These are phyloP conservation scores for Nidularia sp. DNA, from an alignment of 768 basidiomycete genomes.

Conservation along the genomic window DNA sequence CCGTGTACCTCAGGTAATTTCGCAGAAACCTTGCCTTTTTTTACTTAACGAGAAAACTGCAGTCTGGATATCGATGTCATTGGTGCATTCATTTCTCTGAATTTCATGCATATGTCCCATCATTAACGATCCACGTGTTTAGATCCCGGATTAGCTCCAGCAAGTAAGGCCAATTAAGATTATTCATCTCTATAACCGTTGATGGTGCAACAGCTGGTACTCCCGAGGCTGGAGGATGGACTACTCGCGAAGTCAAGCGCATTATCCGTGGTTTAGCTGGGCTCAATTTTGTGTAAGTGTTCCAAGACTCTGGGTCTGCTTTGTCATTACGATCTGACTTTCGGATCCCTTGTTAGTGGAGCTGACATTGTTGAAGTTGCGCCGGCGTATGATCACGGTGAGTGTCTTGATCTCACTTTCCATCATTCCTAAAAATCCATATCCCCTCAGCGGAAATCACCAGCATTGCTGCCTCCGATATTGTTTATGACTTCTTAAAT, in stretches of 20 bases:
- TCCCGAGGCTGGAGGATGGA: slow-evolving; percentile 65
- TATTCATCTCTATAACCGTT: neutral
- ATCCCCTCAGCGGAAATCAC: slow-evolving; percentile 55
- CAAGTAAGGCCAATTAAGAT: slow-evolving; percentile 13
- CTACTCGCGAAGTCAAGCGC: slow-evolving; percentile 57
- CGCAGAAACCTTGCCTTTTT: neutral
- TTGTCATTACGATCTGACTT: neutral
- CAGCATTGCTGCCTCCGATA: slow-evolving; percentile 58
- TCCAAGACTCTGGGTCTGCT: neutral
- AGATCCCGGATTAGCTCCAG: slow-evolving; percentile 63
- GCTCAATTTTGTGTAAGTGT: slow-evolving; percentile 52
- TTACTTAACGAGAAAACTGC: neutral
- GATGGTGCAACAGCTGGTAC: slow-evolving; percentile 43
- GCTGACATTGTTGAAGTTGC: neutral
- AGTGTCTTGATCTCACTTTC: neutral
- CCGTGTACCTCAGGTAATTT: slow-evolving; percentile 55
- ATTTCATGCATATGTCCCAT: neutral
- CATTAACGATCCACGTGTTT: neutral
- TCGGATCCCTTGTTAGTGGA: neutral
- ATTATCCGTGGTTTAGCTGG: slow-evolving; percentile 59
- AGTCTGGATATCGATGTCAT: slow-evolving; percentile 64
- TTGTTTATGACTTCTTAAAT: slow-evolving; percentile 24
- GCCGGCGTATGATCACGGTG: neutral
- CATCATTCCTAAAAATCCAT: neutral
- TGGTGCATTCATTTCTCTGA: slow-evolving; percentile 23